Evolutionary conservation across 2,329 filamentous ascomycete species (phyloP).

Genomic region (Huntiella bhutanensis): DNA sequence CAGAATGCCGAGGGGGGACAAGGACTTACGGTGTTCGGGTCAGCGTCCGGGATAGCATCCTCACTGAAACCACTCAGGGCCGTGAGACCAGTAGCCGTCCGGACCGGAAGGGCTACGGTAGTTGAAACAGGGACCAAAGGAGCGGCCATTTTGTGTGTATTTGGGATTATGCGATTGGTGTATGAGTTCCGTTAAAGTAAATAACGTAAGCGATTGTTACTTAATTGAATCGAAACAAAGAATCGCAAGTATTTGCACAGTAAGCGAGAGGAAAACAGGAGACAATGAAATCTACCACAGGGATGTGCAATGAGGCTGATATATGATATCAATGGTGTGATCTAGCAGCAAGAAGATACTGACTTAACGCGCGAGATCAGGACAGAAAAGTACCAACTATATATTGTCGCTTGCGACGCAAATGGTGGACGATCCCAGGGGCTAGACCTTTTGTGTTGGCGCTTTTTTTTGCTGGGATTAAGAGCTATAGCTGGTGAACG

Average conservation of each 20-base stretch:
- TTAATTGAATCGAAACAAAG: background rate
- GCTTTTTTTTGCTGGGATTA: too few relatives aligned
- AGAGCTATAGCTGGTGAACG: too few relatives aligned
- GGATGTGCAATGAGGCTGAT: too few relatives aligned
- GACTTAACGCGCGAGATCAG: too few relatives aligned
- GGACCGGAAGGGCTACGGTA: constrained; percentile 3
- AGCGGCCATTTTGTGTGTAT: constrained; percentile 4
- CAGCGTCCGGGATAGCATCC: constrained; percentile 39
- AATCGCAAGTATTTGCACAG: background rate
- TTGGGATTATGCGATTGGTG: background rate
- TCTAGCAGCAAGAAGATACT: too few relatives aligned
- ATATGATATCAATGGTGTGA: too few relatives aligned
- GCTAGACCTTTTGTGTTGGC: too few relatives aligned
- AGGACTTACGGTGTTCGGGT: constrained; percentile 36
- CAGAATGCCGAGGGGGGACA: background rate
- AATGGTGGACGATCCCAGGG: too few relatives aligned
- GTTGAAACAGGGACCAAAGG: constrained; percentile 5
- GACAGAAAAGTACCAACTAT: too few relatives aligned
- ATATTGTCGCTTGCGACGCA: too few relatives aligned
- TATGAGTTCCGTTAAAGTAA: background rate
- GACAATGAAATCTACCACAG: background rate
- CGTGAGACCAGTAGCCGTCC: constrained; percentile 7
- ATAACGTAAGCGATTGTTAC: background rate
- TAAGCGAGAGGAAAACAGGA: background rate
- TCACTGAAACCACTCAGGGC: constrained; percentile 27